Evolutionary conservation across 495 filamentous ascomycete species (phyloP), one percentile per base, ranked within the genome.

Genomic region (Copromyces sp.): DNA sequence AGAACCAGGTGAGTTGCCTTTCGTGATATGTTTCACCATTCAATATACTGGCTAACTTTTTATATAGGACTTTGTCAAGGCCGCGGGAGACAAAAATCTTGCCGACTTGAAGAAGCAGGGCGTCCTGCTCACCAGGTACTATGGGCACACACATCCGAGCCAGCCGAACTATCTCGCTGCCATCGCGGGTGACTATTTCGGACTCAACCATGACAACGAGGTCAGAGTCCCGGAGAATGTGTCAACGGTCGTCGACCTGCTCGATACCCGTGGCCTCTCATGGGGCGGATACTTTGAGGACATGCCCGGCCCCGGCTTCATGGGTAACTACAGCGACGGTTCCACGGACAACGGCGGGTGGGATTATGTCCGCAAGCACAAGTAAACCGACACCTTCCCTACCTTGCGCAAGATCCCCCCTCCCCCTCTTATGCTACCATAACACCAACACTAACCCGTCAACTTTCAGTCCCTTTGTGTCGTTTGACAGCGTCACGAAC

Each of bases 311-410:
- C 88, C 90, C 4, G 90, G 90, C 3, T 92, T 87, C 78, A 87
- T 90, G 85, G 89, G 84, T 44, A 85, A 85, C 61, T 83, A 80
- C 8, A 87, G 87, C 73, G 81, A 85, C 40, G 77, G 82, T 68
- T 78, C 81, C 12, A 85, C 84, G 39, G 78, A 82, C 42, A 83
- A 82, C 24, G 85, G 82, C 44, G 77, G 77, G 37, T 88, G 88
- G 81, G 84, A 88, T 78, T 93, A 92, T 76, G 90, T 92, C 16
- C 84, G 90, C 70, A 93, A 93, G 79, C 90, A 92, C 80, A 91
- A 91, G 85, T 86, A 69, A 72, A 61, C 29, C 24, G 12, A 11
- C 24, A 17, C 68, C n/a, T 35, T 61, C 12, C 53, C 1, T 20
- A 17, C 68, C n/a, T 35, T 61, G 53, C 53, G 16, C 53, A 35